Conservation (phyloP, 2,329 filamentous ascomycete species). For the Cordyceps javanica region DNA sequence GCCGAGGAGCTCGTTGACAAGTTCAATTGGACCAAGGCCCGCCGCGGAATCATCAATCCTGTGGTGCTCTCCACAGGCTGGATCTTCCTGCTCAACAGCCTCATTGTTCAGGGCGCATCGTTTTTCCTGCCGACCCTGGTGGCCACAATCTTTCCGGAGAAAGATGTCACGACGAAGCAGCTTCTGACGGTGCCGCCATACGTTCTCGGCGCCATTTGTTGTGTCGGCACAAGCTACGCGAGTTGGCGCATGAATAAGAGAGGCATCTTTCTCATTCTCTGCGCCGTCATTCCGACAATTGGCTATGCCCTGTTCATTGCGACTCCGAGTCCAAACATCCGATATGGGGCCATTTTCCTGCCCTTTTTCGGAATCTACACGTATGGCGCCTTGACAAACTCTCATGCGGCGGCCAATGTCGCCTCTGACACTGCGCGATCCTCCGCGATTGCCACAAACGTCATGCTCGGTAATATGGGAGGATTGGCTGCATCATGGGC, state of each 20-base stretch:
- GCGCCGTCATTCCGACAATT: slow-evolving; percentile 54
- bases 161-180: slow-evolving; percentile 54
- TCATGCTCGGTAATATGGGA: slow-evolving; percentile 31
- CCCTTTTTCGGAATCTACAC: slow-evolving; percentile 57
- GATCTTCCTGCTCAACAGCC: slow-evolving; percentile 60
- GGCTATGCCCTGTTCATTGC: slow-evolving; percentile 66
- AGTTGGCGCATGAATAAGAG: slow-evolving; percentile 55
- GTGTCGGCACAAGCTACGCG: slow-evolving; percentile 50
- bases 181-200: slow-evolving; percentile 66
- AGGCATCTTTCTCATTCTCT: slow-evolving; percentile 52
- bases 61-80: slow-evolving; percentile 43
- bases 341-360: slow-evolving; percentile 64
- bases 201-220: slow-evolving; percentile 58
- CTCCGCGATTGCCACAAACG: slow-evolving; percentile 54
- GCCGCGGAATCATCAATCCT: slow-evolving; percentile 58
- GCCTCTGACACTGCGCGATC: slow-evolving; percentile 62
- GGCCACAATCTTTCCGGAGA: slow-evolving; percentile 56
- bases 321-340: slow-evolving; percentile 39
- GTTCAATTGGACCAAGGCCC: slow-evolving; percentile 52
- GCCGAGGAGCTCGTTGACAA: slow-evolving; percentile 52
- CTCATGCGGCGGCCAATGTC: slow-evolving; percentile 62
- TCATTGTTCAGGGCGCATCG: slow-evolving; percentile 65
- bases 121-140: slow-evolving; percentile 71
- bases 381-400: slow-evolving; percentile 58
- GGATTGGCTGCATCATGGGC: background rate